Conservation (phyloP, 2,329 filamentous ascomycete genomes). For the Apiospora malaysiana region DNA sequence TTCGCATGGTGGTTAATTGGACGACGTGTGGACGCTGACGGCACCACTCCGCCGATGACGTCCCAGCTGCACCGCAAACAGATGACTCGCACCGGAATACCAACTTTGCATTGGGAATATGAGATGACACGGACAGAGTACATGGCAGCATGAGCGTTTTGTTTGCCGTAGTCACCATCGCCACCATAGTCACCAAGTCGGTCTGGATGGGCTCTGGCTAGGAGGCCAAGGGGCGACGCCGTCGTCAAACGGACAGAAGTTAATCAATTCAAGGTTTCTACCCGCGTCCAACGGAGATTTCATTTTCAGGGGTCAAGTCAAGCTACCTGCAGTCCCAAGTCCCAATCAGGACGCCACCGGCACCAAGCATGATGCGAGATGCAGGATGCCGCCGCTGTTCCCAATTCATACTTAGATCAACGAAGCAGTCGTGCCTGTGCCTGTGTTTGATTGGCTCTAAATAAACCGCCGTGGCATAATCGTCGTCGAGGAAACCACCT, state of each 20-base stretch:
- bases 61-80: neutral
- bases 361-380: slow-evolving; percentile 1
- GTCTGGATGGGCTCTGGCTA: neutral
- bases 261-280: neutral
- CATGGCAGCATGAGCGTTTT: neutral
- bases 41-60: neutral
- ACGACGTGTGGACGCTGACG: neutral
- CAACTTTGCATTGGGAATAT: neutral
- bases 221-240: neutral
- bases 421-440: neutral
- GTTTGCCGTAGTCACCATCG: neutral
- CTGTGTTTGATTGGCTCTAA: neutral
- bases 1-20: neutral
- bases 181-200: neutral
- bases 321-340: neutral
- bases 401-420: neutral
- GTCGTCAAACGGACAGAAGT: slow-evolving; percentile 6
- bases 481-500: neutral
- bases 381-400: slow-evolving; percentile 3
- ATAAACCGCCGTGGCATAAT: neutral
- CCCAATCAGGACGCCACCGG: slow-evolving; percentile 7
- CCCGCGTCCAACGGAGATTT: slow-evolving; percentile 10
- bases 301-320: neutral
- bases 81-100: too few relatives aligned
- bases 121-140: neutral